Percentiles rank a stretch among this genome's conserved stretches.
Evolutionary conservation across 1,139 yeast species (phyloP).

Genomic region (Pichia sp.): DNA sequence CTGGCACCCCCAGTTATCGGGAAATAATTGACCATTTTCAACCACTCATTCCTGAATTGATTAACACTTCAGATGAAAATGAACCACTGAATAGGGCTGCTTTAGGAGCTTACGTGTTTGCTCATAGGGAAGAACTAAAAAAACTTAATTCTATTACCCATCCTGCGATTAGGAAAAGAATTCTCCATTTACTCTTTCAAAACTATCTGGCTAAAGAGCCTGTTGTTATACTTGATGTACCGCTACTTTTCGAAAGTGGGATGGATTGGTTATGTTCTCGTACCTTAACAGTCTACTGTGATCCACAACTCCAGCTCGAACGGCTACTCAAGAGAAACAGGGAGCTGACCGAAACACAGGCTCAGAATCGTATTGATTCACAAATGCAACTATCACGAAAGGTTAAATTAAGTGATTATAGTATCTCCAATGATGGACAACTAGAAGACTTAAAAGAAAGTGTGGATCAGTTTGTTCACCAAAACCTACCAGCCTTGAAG

Average conservation of each 20-base stretch:
- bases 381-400: conserved; percentile 70
- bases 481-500: conserved; percentile 44
- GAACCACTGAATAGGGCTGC: conserved; percentile 58
- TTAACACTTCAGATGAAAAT: conserved; percentile 37
- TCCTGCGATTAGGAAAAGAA: conserved; percentile 78
- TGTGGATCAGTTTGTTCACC: conserved; percentile 44
- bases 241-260: conserved; percentile 78
- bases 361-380: conserved; percentile 63
- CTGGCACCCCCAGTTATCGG: conserved; percentile 69
- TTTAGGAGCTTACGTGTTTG: conserved; percentile 74
- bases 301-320: conserved; percentile 51
- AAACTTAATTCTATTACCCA: conserved; percentile 76
- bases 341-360: conserved; percentile 62
- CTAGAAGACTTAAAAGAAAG: conserved; percentile 45
- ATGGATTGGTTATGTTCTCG: conserved; percentile 69
- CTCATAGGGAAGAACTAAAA: conserved; percentile 47
- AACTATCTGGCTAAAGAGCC: conserved; percentile 51
- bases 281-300: conserved; percentile 66
- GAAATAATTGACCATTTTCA: conserved; percentile 60
- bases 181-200: conserved; percentile 50
- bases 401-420: conserved; percentile 56
- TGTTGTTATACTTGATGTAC: conserved; percentile 81
- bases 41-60: conserved; percentile 49
- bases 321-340: conserved; percentile 67
- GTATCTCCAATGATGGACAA: conserved; percentile 60